These are phyloP conservation scores for Oryza australiensis DNA, from an alignment of 176 grass and related monocot species.

Conservation along the genomic window DNA sequence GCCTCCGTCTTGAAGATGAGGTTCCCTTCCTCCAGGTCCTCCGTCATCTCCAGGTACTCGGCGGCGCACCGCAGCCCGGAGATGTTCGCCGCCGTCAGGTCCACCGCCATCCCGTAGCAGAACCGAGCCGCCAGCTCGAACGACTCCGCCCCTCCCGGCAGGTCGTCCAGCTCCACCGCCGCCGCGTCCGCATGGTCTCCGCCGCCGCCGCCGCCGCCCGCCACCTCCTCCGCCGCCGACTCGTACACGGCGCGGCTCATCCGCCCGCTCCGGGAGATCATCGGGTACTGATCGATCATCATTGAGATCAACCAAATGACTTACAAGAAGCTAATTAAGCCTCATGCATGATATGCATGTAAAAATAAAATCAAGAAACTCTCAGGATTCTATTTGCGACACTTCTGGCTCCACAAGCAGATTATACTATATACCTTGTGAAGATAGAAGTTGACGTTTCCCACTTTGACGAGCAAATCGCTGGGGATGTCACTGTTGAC, in stretches of 20 bases:
- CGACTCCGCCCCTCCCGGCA: constrained; percentile 64
- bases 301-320: too few species aligned
- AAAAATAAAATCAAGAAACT: constrained; percentile 6
- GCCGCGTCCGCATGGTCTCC: too few species aligned
- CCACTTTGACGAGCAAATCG: constrained; percentile 84
- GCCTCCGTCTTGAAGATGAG: constrained; percentile 99
- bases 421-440: constrained; percentile 99
- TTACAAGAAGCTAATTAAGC: too few species aligned
- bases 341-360: background rate
- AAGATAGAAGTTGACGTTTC: constrained; percentile 83
- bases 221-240: constrained; percentile 8
- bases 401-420: too few species aligned
- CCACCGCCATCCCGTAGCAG: constrained; percentile 95
- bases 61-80: constrained; percentile 86
- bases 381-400: background rate
- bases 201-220: background rate
- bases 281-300: constrained; percentile 56
- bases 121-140: constrained; percentile 93
- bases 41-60: constrained; percentile 97
- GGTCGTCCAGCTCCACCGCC: constrained; percentile 63
- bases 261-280: constrained; percentile 82
- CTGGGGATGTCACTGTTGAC: constrained; percentile 94
- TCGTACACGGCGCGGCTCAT: constrained; percentile 88
- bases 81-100: constrained; percentile 88
- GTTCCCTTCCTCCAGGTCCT: constrained; percentile 98